Base-by-base conservation (phyloP, 805 yeast species). In the Blastobotrys americana region DNA sequence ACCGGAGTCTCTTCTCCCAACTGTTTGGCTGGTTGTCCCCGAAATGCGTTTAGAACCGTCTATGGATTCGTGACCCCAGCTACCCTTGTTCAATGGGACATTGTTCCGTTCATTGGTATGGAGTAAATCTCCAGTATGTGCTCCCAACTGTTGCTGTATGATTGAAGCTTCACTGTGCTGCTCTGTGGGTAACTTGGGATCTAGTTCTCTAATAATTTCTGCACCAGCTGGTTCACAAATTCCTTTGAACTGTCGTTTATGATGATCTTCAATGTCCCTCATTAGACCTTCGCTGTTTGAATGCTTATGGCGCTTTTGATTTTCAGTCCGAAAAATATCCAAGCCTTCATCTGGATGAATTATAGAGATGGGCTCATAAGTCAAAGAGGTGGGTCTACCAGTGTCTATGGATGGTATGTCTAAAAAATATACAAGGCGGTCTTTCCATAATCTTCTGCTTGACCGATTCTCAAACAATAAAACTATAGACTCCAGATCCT, bases 381-480 rank as follows among this genome's bases (percentile, higher is more conserved):
- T 22, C 16, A 35, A 16, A n/a, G 38, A 19, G 19, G n/a, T 35
- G 21, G 38, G 42, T 34, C 15, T 9, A 3, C n/a, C 42, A 4
- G 42, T 39, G 34, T 25, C 34, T 9, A 31, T 27, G 3, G 42
- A 37, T 3, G 5, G 17, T 20, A 13, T 18, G 15, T 34, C 21
- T 13, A 41, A 16, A 20, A 13, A 34, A 22, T 33, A 21, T 5
- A 16, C 31, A 15, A 41, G 21, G 13, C 38, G 21, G 34, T 41
- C 44, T 15, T 34, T 27, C 44, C 44, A 41, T 18, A 41, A 31
- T 15, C 39, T 20, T 15, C 44, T 31, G 3, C 15, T 17, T 6
- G 22, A 13, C 2, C n/a, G 17, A 3, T 38, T n/a, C 20, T 21
- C 16, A 16, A 41, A 41, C 8, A 41, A 28, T 33, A 41, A 20